Conservation (phyloP, 1,284 basidiomycete species). For the Apiotrichum veenhuisii region DNA sequence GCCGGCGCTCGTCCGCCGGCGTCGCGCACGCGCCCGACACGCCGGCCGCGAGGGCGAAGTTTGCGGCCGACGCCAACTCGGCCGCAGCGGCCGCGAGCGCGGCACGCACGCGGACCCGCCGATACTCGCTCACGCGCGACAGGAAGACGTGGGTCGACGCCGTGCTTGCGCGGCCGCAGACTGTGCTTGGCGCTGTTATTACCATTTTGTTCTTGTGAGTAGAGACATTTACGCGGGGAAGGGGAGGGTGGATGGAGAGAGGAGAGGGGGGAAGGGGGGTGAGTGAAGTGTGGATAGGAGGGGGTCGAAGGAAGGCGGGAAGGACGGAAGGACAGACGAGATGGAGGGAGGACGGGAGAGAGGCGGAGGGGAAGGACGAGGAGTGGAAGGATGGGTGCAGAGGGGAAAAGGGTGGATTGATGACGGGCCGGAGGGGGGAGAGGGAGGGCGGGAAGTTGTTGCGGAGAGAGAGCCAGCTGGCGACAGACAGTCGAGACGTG, state of each 20-base stretch:
- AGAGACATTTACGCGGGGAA: neutral
- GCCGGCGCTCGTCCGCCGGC: conserved; percentile 8
- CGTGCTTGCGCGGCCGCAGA: conserved; percentile 15
- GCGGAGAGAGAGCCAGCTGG: too few relatives aligned
- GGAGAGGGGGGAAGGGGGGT: neutral
- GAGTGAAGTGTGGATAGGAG: too few relatives aligned
- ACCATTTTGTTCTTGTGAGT: conserved; percentile 29
- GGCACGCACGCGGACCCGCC: neutral
- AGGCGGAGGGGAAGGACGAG: too few relatives aligned
- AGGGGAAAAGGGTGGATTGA: too few relatives aligned
- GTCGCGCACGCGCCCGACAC: conserved; percentile 3
- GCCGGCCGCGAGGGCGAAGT: too few relatives aligned
- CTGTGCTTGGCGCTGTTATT: conserved; percentile 17
- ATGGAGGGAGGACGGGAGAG: too few relatives aligned
- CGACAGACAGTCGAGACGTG: too few relatives aligned
- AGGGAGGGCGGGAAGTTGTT: too few relatives aligned
- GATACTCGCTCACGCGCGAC: neutral
- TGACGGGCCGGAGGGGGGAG: too few relatives aligned
- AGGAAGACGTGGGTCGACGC: neutral
- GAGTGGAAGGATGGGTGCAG: too few relatives aligned
- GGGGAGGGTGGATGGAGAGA: neutral
- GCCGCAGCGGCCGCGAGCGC: neutral
- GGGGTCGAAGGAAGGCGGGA: too few relatives aligned
- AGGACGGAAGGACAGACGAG: too few relatives aligned
- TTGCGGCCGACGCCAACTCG: conserved; percentile 1